Conservation (phyloP, 768 basidiomycete species). For the Lactarius trivialis region DNA sequence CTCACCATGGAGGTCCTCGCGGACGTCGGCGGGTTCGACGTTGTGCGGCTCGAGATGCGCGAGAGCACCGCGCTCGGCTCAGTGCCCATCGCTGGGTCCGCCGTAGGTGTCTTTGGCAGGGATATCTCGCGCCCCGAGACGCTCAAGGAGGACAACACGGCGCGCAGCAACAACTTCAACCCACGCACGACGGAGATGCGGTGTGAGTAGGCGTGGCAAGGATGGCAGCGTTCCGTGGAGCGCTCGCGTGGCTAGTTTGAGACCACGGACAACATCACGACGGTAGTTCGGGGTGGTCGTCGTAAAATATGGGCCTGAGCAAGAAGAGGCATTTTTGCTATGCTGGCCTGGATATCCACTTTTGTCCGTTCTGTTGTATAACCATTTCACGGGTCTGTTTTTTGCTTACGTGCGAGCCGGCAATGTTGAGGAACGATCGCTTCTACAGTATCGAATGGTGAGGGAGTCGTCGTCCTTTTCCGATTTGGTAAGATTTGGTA, state of each 20-base stretch:
- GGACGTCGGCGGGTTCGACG: constrained; percentile 86
- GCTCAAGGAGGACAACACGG: constrained; percentile 79
- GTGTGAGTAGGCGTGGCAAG: constrained; percentile 59
- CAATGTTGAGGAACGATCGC: too few species aligned
- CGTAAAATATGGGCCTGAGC: neutral
- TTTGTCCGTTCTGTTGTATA: too few species aligned
- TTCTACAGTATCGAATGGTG: too few species aligned
- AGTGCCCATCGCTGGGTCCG: constrained; percentile 86
- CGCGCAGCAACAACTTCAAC: constrained; percentile 64
- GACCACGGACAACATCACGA: constrained; percentile 27
- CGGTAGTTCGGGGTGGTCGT: neutral
- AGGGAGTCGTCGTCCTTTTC: too few species aligned
- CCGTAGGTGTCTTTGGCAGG: constrained; percentile 88
- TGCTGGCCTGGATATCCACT: constrained; percentile 91
- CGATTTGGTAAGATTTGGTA: too few species aligned
- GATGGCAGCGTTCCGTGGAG: constrained; percentile 88
- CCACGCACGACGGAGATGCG: constrained; percentile 48
- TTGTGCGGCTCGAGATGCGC: constrained; percentile 92
- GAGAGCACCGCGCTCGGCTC: constrained; percentile 96
- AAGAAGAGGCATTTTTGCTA: constrained; percentile 54
- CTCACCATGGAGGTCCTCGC: constrained; percentile 81
- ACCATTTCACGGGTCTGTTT: too few species aligned
- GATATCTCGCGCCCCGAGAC: constrained; percentile 79
- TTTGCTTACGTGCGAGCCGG: too few species aligned
- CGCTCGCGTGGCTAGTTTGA: constrained; percentile 79